Evolutionary conservation across 2,329 filamentous ascomycete genomes (phyloP), one percentile per base, ranked within the genome.

Genomic region (Byssochlamys sp.): DNA sequence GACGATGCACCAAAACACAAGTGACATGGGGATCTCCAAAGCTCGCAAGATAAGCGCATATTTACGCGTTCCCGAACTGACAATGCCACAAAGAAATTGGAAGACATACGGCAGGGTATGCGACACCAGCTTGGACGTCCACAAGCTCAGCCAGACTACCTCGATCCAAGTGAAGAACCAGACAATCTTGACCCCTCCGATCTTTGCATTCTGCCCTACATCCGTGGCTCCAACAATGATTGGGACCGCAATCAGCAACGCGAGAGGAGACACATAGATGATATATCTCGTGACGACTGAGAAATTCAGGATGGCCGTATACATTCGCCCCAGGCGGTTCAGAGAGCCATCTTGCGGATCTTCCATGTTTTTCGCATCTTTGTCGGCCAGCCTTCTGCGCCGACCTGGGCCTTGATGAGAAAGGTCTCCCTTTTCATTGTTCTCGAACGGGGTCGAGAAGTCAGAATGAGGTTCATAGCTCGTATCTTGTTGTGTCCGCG

Each of bases 131-230:
- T 87, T 87, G 62, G 80, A 81, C 12, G 76, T 76, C 84, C 84
- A 87, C 59, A 87, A 72, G 65, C 80, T 81, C 39, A 84, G 71
- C 84, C 84, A 87, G 55, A 86, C 76, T 52, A 86, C 78, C 68
- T 86, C 83, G 39, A 86, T 73, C 84, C 84, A 87, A 19, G 79
- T 78, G 72, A 85, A 87, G 71, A 87, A 83, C 77, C 80, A 84
- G 55, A 80, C 74, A 48, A 84, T 75, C 6, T 77, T 72, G 3
- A 85, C 82, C 25, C 79, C 79, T 14, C 80, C 81, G 60, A 85
- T 81, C 28, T 70, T 74, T 6, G 78, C 78, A 52, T 76, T 58
- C 31, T 68, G 65, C 10, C 49, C 49, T 29, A 78, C 75, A 35
- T 66, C 77, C 0, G 80, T 81, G 4, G 80, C 80, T n/a, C 83